These are phyloP conservation scores for Mortierella claussenii DNA, from an alignment of 192 early-diverging fungal genomes.

Conservation along the genomic window DNA sequence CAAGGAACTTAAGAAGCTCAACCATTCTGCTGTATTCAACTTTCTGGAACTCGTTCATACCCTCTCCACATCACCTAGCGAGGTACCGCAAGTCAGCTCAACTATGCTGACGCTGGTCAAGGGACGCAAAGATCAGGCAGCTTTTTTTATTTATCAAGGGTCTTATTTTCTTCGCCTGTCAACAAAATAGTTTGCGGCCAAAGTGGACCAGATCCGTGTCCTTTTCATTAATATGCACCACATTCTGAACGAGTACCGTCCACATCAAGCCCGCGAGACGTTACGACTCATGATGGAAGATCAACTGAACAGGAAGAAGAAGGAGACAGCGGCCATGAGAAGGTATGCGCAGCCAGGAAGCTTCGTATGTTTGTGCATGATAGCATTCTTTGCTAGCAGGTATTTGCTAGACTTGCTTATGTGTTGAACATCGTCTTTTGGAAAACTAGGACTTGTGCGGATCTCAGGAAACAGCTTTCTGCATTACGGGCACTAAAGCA, in stretches of 20 bases:
- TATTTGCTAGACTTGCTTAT: neutral
- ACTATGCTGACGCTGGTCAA: neutral
- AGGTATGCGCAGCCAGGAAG: slow-evolving; percentile 21
- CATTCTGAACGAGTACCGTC: slow-evolving; percentile 84
- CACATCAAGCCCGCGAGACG: slow-evolving; percentile 79
- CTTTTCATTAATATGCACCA: slow-evolving; percentile 86
- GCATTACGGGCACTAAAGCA: slow-evolving; percentile 24
- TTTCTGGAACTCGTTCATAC: slow-evolving; percentile 77
- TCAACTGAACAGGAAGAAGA: slow-evolving; percentile 65
- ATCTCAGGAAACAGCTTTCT: slow-evolving; percentile 26
- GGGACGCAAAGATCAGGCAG: too few relatives aligned
- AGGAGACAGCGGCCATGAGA: slow-evolving; percentile 55
- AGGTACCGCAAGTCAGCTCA: slow-evolving; percentile 39
- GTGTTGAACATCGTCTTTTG: neutral
- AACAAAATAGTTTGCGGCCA: slow-evolving; percentile 57
- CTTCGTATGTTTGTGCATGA: neutral
- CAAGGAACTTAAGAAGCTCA: slow-evolving; percentile 71
- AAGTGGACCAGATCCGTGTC: slow-evolving; percentile 73
- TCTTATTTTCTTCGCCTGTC: neutral
- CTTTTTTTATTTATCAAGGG: neutral
- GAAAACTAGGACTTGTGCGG: slow-evolving; percentile 21
- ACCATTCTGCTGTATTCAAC: slow-evolving; percentile 70
- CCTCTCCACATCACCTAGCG: slow-evolving; percentile 59
- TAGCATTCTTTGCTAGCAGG: too few relatives aligned
- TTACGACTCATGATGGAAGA: slow-evolving; percentile 72